These are phyloP conservation scores for Rhizophora mangle DNA, from an alignment of 345 rosid genomes.

Conservation along the genomic window DNA sequence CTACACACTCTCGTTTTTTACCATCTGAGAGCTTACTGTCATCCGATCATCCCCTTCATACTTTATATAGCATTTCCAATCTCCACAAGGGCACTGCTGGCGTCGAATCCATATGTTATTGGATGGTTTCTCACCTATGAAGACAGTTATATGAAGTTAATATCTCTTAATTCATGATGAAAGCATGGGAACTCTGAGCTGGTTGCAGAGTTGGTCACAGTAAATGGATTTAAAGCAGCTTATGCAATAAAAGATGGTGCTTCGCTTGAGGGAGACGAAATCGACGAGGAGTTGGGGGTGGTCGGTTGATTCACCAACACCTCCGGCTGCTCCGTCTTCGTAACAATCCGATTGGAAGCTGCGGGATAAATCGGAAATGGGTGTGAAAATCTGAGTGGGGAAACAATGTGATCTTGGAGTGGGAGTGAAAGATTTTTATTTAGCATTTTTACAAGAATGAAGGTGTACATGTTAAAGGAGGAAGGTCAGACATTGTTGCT, in stretches of 20 bases:
- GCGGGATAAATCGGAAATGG: conserved; percentile 5
- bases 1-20: conserved; percentile 60
- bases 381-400: neutral
- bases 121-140: conserved; percentile 2
- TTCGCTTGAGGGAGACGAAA: conserved; percentile 79
- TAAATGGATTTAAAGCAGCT: conserved; percentile 93
- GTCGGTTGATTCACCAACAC: conserved; percentile 51
- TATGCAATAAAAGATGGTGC: conserved; percentile 95
- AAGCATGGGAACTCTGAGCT: conserved; percentile 89
- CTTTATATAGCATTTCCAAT: conserved; percentile 81
- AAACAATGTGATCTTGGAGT: neutral
- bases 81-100: conserved; percentile 93
- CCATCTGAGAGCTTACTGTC: conserved; percentile 37
- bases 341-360: conserved; percentile 3
- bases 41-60: conserved; percentile 66
- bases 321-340: conserved; percentile 41
- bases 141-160: conserved; percentile 21
- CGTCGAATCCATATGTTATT: conserved; percentile 80
- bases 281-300: conserved; percentile 81
- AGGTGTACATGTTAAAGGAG: conserved; percentile 19
- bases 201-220: conserved; percentile 80
- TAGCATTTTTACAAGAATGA: too few relatives aligned
- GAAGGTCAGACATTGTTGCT: conserved; percentile 23
- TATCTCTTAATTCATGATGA: conserved; percentile 31
- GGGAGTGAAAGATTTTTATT: neutral